phyloP scores from a whole-genome alignment of 257 asterid species.

The Nicotiana obtusifolia region DNA sequence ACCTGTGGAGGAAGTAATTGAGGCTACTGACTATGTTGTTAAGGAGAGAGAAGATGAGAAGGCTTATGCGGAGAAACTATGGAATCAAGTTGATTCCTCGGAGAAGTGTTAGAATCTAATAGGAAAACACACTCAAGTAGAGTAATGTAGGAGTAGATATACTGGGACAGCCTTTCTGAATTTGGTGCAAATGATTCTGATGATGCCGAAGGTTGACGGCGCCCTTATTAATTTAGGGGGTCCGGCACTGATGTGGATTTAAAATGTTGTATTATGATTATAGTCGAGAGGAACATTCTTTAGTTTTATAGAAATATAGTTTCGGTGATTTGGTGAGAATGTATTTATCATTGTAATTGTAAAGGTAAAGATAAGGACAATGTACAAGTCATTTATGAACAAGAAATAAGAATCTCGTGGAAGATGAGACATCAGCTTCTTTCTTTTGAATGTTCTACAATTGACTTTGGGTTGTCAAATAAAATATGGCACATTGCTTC shows the following conservation, averaged over 20 bases:
- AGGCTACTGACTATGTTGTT: slow-evolving; percentile 20
- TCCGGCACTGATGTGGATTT: neutral
- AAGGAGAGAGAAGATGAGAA: slow-evolving; percentile 72
- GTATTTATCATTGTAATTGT: neutral
- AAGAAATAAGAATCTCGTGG: neutral
- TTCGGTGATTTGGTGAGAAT: neutral
- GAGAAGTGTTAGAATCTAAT: slow-evolving; percentile 5
- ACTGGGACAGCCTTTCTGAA: neutral
- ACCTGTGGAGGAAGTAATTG: slow-evolving; percentile 41
- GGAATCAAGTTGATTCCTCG: slow-evolving; percentile 61
- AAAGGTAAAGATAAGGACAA: neutral
- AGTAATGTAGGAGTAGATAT: neutral
- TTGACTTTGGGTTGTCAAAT: neutral
- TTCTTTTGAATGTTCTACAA: neutral
- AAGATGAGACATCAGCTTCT: neutral
- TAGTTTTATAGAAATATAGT: neutral
- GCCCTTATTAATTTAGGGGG: neutral
- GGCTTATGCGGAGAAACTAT: slow-evolving; percentile 68
- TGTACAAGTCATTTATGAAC: neutral
- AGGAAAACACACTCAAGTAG: neutral
- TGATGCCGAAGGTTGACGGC: neutral
- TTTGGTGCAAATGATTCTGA: neutral
- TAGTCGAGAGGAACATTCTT: neutral
- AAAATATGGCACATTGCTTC: neutral
- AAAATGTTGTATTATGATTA: neutral